phyloP scores from a whole-genome alignment of 202 grass and related monocot species.

The Zizania palustris region DNA sequence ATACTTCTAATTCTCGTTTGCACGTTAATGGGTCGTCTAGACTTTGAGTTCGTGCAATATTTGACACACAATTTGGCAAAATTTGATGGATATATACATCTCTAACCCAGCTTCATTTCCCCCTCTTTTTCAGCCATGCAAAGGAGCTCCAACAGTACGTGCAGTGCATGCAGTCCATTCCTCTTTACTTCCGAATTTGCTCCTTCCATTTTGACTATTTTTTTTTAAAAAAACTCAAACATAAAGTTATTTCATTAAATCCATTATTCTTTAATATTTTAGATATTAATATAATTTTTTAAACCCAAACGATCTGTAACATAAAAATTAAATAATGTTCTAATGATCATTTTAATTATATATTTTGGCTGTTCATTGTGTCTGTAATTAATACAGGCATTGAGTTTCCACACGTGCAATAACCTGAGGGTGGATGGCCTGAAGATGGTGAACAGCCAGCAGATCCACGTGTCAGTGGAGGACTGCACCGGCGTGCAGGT shows the following conservation, averaged over 20 bases:
- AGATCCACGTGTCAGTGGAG: conserved; percentile 76
- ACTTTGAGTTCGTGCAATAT: neutral
- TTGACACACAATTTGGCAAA: neutral
- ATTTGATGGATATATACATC: neutral
- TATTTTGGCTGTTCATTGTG: neutral
- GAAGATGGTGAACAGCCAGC: conserved; percentile 59
- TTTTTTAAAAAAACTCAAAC: too few relatives aligned
- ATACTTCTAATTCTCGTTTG: neutral
- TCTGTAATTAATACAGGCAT: conserved; percentile 34
- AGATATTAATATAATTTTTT: too few relatives aligned
- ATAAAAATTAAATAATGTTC: too few relatives aligned
- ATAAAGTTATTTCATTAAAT: too few relatives aligned
- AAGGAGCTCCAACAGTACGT: conserved; percentile 62
- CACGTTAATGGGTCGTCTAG: neutral
- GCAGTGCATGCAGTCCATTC: neutral
- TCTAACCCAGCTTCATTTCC: neutral
- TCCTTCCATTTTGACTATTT: too few relatives aligned
- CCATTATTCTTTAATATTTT: too few relatives aligned
- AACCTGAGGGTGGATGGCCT: conserved; percentile 49
- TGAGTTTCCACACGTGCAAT: conserved; percentile 57
- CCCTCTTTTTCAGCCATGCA: conserved; percentile 59
- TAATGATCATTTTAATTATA: neutral
- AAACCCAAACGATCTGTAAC: too few relatives aligned
- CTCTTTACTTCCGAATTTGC: too few relatives aligned
- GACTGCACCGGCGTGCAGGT: conserved; percentile 41